Conservation (phyloP, 441 rosid species). For the Populus hybrid region DNA sequence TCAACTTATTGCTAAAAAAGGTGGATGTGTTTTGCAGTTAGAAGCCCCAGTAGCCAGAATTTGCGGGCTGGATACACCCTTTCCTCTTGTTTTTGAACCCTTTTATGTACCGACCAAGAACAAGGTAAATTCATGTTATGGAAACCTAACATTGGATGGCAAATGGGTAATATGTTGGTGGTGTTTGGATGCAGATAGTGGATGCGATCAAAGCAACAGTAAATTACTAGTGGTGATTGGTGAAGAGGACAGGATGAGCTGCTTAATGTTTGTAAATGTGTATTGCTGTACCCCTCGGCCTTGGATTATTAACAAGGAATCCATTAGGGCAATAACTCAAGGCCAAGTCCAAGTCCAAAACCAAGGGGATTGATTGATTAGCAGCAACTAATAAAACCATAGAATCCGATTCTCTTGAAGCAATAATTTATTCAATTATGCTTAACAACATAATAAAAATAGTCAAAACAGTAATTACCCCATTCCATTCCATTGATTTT, state of each 20-base stretch:
- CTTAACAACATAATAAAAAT: not conserved
- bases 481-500: not conserved
- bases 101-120: conserved; percentile 90
- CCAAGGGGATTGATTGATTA: not conserved
- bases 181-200: conserved; percentile 52
- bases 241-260: not conserved
- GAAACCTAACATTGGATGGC: not conserved
- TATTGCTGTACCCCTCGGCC: not conserved
- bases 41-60: conserved; percentile 89
- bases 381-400: not conserved
- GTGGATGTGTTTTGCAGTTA: conserved; percentile 45
- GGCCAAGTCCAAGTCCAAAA: not conserved
- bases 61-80: conserved; percentile 91
- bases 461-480: not conserved
- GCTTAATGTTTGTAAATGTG: not conserved
- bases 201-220: conserved; percentile 77
- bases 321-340: not conserved
- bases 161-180: not conserved
- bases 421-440: not conserved
- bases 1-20: not conserved
- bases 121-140: conserved; percentile 40
- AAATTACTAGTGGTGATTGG: conserved; percentile 38
- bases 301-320: not conserved
- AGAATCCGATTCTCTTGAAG: not conserved
- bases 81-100: conserved; percentile 91